Evolutionary conservation across 2,329 filamentous ascomycete species (phyloP), one percentile per base, ranked within the genome.

Genomic region (Cladosporium halotolerans): DNA sequence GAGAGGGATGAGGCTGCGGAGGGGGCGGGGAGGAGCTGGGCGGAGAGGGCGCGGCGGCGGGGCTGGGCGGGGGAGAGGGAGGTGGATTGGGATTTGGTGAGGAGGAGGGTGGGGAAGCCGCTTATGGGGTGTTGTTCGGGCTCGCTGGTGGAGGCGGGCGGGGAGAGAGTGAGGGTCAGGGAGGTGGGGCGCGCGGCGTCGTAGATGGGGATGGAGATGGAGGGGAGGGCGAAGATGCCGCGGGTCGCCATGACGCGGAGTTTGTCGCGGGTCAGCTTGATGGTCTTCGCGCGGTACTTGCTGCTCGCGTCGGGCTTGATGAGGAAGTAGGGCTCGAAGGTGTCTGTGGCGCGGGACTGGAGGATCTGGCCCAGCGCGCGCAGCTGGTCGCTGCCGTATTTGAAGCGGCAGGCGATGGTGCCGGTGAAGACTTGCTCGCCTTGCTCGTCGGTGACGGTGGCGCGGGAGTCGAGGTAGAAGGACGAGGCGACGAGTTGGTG

Each of bases 381-480:
- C 44, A 70, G 62, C 36, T 71, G 64, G 18, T 57, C 40, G 31
- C 66, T 67, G 2, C 64, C 65, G 33, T 64, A 60, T 31, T 68
- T 64, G 56, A 70, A 70, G 16, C 69, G 61, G 43, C 68, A 70
- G 9, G 57, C 41, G 23, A 70, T 66, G 6, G 54, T 54, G 14
- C 65, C 68, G 34, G 55, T 60, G 57, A 62, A 67, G 13, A 66
- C 51, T 39, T 64, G 64, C 43, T 67, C 65, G 46, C 62, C 62
- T 36, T 62, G 61, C 45, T 67, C 64, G 10, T 57, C 60, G 8
- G 62, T 66, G 9, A 61, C 60, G 46, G 66, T 68, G 1, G 63
- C 60, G 28, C 66, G 62, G 33, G 68, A 53, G 28, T 70, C 66
- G 23, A 71, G 66, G 54, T 70, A 71, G 60, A 72, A 72, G 1